phyloP scores from a whole-genome alignment of 2,329 filamentous ascomycete genomes.

The Arthrobotrys pseudoclavata region DNA sequence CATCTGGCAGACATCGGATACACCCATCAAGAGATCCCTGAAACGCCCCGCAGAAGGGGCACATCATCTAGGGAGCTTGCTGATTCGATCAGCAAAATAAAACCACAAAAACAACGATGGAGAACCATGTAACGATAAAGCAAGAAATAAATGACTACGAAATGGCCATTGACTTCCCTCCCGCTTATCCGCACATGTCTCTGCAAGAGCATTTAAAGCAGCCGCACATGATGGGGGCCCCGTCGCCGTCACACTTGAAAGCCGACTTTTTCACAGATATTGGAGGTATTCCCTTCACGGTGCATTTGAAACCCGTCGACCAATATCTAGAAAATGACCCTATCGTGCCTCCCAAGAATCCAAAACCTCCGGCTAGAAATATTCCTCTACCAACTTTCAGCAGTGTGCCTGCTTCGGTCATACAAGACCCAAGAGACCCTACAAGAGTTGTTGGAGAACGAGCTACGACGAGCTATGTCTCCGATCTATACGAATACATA shows the following conservation, averaged over 20 bases:
- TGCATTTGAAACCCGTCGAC: slow-evolving; percentile 38
- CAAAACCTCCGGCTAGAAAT: slow-evolving; percentile 47
- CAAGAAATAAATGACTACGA: slow-evolving; percentile 28
- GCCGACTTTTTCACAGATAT: slow-evolving; percentile 34
- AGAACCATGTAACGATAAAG: slow-evolving; percentile 16
- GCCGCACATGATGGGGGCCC: slow-evolving; percentile 6
- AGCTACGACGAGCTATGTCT: slow-evolving; percentile 43
- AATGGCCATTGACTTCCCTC: slow-evolving; percentile 12
- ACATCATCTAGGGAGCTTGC: neutral
- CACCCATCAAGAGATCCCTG: neutral
- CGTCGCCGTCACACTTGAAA: slow-evolving; percentile 7
- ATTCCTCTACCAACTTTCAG: slow-evolving; percentile 43
- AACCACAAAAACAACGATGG: slow-evolving; percentile 8
- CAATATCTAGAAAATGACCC: slow-evolving; percentile 38
- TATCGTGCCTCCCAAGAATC: slow-evolving; percentile 34
- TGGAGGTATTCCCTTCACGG: slow-evolving; percentile 26
- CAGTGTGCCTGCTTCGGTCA: slow-evolving; percentile 31
- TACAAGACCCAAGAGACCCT: slow-evolving; percentile 46
- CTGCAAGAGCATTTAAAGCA: neutral
- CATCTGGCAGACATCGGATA: slow-evolving; percentile 3
- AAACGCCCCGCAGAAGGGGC: slow-evolving; percentile 16
- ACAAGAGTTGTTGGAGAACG: slow-evolving; percentile 46
- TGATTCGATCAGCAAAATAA: slow-evolving; percentile 16
- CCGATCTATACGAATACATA: slow-evolving; percentile 59
- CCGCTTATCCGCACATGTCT: slow-evolving; percentile 14